phyloP scores from a whole-genome alignment of 805 yeast species.

The Wickerhamomyces alni region DNA sequence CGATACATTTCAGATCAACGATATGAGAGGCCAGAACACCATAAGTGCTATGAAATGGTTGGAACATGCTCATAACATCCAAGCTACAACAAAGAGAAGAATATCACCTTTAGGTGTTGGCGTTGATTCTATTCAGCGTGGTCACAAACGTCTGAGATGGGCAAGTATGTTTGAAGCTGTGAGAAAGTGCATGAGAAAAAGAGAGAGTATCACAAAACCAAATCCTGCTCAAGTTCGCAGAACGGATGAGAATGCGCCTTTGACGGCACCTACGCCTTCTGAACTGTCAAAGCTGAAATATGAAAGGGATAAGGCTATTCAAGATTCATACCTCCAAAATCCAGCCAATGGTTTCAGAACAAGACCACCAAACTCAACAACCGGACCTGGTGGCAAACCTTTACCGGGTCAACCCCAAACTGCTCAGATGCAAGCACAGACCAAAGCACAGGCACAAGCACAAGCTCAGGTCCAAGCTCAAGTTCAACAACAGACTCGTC shows the following conservation, averaged over 20 bases:
- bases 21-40: slow-evolving; percentile 83
- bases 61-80: slow-evolving; percentile 85
- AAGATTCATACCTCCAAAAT: slow-evolving; percentile 59
- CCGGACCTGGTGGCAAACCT: not conserved
- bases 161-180: slow-evolving; percentile 96
- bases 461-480: slow-evolving; percentile 3
- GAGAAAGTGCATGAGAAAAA: slow-evolving; percentile 80
- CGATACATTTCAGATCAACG: slow-evolving; percentile 80
- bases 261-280: slow-evolving; percentile 70
- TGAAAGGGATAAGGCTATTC: slow-evolving; percentile 81
- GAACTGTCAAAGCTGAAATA: slow-evolving; percentile 78
- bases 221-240: slow-evolving; percentile 38
- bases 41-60: slow-evolving; percentile 85
- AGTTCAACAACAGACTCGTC: not conserved
- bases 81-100: slow-evolving; percentile 80
- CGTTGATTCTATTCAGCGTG: slow-evolving; percentile 85
- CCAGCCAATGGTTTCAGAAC: slow-evolving; percentile 14
- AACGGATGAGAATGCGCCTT: slow-evolving; percentile 30
- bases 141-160: slow-evolving; percentile 89
- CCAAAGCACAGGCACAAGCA: slow-evolving; percentile 30
- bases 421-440: not conserved
- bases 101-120: slow-evolving; percentile 94
- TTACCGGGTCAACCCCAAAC: not conserved
- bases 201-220: slow-evolving; percentile 72
- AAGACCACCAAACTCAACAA: slow-evolving; percentile 3